These are phyloP conservation scores for Mycena latifolia DNA, from an alignment of 768 basidiomycete species.

Conservation along the genomic window DNA sequence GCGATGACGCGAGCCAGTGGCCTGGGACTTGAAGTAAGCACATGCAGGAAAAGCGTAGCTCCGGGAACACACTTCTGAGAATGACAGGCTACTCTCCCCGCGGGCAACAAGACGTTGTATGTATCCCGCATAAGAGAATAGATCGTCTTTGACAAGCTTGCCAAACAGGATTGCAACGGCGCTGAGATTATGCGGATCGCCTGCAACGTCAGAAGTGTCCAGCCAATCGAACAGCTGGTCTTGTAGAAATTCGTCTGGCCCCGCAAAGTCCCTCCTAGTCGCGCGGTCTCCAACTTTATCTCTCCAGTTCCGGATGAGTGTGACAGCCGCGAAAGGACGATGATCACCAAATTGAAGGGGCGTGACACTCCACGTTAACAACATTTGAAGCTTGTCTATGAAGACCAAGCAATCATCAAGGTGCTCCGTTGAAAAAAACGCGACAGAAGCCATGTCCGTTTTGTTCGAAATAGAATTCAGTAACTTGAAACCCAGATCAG, in stretches of 20 bases:
- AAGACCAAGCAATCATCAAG: constrained; percentile 58
- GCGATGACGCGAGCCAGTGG: constrained; percentile 70
- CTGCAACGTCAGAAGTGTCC: constrained; percentile 73
- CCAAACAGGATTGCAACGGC: constrained; percentile 78
- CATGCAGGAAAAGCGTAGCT: background rate
- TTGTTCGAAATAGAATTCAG: constrained; percentile 81
- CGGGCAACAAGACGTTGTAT: constrained; percentile 87
- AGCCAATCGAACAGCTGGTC: constrained; percentile 88
- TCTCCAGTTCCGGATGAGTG: constrained; percentile 74
- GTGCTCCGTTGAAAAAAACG: constrained; percentile 67
- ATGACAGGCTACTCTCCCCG: constrained; percentile 73
- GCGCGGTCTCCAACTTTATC: constrained; percentile 73
- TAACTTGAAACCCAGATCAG: constrained; percentile 54
- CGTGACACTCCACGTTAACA: constrained; percentile 87
- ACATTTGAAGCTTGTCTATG: constrained; percentile 76
- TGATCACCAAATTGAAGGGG: constrained; percentile 88
- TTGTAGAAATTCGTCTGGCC: constrained; percentile 75
- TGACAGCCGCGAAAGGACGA: constrained; percentile 79
- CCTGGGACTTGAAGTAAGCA: constrained; percentile 45
- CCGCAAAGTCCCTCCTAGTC: constrained; percentile 68
- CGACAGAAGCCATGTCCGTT: constrained; percentile 69
- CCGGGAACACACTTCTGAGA: constrained; percentile 57
- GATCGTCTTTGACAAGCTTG: constrained; percentile 73
- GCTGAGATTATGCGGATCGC: constrained; percentile 65
- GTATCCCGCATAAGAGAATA: constrained; percentile 83